Conservation (phyloP, 1,284 basidiomycete genomes). For the Cryptococcus neoformans region DNA sequence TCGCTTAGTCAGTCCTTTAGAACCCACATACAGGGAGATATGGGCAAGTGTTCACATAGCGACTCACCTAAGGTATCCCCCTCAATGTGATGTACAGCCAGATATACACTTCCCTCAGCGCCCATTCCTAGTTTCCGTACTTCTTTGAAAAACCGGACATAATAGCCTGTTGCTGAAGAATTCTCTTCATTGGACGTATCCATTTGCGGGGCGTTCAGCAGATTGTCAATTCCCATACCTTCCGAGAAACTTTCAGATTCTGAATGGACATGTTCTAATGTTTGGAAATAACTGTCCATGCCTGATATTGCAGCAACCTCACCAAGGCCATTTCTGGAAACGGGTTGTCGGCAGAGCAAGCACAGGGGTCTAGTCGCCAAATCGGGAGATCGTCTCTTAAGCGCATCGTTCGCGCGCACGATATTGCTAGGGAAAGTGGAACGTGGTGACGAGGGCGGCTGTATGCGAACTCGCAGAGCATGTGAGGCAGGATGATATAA, state of each 20-base stretch:
- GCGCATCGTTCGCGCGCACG: not conserved
- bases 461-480: constrained; percentile 64
- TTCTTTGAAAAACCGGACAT: constrained; percentile 76
- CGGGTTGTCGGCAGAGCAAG: not conserved
- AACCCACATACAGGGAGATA: not conserved
- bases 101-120: constrained; percentile 80
- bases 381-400: not conserved
- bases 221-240: not conserved
- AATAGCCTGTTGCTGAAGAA: constrained; percentile 52
- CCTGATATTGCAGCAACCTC: not conserved
- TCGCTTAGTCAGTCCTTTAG: too few species aligned
- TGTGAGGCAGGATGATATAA: constrained; percentile 83
- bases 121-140: constrained; percentile 85
- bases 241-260: constrained; percentile 40
- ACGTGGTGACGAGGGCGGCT: constrained; percentile 19
- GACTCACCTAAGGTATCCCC: constrained; percentile 31
- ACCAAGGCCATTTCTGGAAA: not conserved
- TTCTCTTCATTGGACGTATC: constrained; percentile 18
- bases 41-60: not conserved
- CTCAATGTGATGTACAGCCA: constrained; percentile 35
- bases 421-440: not conserved
- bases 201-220: constrained; percentile 3
- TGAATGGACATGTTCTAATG: constrained; percentile 42
- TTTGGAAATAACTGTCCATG: constrained; percentile 33
- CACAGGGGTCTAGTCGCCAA: not conserved